Conservation (phyloP, 2,329 filamentous ascomycete species). For the Cryphonectria japonica region DNA sequence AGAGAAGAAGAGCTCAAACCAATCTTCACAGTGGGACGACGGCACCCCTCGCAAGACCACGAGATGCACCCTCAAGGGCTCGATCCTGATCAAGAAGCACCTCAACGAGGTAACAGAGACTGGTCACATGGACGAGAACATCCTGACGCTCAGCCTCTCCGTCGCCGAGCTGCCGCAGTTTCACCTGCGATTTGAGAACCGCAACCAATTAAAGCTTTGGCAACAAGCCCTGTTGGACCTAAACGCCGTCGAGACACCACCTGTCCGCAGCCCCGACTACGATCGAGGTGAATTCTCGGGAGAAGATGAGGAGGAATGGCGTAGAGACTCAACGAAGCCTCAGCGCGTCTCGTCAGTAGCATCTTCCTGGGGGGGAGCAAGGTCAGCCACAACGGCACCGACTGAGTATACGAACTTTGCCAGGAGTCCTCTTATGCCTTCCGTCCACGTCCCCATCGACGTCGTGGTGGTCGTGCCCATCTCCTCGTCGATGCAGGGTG, state of each 20-base stretch:
- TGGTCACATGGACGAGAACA: constrained; percentile 72
- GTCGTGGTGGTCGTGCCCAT: constrained; percentile 96
- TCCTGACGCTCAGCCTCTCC: constrained; percentile 87
- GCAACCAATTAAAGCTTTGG: constrained; percentile 86
- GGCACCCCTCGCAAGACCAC: constrained; percentile 64
- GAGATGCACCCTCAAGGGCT: constrained; percentile 91
- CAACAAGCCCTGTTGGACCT: constrained; percentile 84
- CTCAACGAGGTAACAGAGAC: constrained; percentile 84
- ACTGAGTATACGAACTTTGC: constrained; percentile 87
- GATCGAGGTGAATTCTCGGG: constrained; percentile 79
- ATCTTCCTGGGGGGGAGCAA: constrained; percentile 79
- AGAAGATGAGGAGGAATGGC: constrained; percentile 87
- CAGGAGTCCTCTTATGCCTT: constrained; percentile 51
- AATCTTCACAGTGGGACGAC: constrained; percentile 66
- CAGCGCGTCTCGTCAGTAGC: constrained; percentile 81
- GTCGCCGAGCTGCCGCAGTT: constrained; percentile 93
- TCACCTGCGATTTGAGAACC: constrained; percentile 85
- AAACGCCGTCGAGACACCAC: constrained; percentile 69
- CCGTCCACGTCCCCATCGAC: constrained; percentile 88
- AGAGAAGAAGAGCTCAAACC: constrained; percentile 75
- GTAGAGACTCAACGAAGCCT: constrained; percentile 55
- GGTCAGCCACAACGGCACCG: constrained; percentile 84
- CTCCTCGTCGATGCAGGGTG: constrained; percentile 98
- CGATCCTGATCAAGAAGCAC: constrained; percentile 97
- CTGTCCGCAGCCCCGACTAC: constrained; percentile 72